Evolutionary conservation across 495 filamentous ascomycete species (phyloP).

Genomic region (Glarea lozoyensis): DNA sequence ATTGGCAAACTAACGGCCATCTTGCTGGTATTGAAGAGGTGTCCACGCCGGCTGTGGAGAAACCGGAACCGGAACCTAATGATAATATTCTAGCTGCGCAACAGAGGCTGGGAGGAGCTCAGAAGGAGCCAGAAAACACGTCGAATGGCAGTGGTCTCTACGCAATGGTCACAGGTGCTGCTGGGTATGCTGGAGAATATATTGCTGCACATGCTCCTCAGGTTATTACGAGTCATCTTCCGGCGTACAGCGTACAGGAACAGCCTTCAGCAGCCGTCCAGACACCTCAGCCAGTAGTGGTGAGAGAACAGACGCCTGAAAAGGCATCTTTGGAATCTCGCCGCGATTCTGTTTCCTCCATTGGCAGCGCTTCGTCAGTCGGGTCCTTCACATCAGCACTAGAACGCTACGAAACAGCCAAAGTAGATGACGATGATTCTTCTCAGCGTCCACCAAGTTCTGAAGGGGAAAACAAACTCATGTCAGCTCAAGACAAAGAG

Average conservation of each 20-base stretch:
- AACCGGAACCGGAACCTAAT: not conserved
- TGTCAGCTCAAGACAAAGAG: conserved; percentile 22
- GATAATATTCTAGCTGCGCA: too few species aligned
- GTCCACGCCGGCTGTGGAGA: conserved; percentile 1
- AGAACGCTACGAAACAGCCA: conserved; percentile 22
- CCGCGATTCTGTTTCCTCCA: conserved; percentile 23
- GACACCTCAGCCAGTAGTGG: too few species aligned
- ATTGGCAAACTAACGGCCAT: conserved; percentile 28
- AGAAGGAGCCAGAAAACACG: too few species aligned
- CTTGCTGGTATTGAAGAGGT: conserved; percentile 22
- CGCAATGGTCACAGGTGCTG: conserved; percentile 37
- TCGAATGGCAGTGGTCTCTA: conserved; percentile 41
- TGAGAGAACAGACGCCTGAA: conserved; percentile 1
- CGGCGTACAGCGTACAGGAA: conserved; percentile 19
- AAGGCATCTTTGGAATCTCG: not conserved
- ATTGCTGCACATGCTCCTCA: conserved; percentile 25
- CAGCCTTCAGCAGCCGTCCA: too few species aligned
- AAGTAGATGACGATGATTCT: conserved; percentile 16
- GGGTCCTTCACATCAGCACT: conserved; percentile 37
- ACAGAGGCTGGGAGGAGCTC: too few species aligned
- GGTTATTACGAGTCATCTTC: conserved; percentile 36
- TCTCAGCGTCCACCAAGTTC: conserved; percentile 18
- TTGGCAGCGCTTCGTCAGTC: conserved; percentile 23
- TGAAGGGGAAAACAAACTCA: not conserved
- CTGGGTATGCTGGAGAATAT: conserved; percentile 32